Evolutionary conservation across 495 filamentous ascomycete genomes (phyloP).

Genomic region (Aspergillus mulundensis): DNA sequence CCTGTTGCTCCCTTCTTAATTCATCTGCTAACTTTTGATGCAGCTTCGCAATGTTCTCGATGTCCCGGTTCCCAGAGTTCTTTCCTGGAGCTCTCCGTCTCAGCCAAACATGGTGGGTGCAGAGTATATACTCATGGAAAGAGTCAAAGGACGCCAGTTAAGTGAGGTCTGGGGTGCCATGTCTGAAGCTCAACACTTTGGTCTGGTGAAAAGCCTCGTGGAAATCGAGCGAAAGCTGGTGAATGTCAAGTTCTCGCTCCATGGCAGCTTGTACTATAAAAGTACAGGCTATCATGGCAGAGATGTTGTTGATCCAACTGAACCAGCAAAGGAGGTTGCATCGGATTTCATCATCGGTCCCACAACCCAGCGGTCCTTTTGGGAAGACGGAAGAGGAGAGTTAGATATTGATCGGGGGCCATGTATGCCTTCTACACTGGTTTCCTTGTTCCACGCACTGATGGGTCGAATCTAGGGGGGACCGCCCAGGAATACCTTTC

Average conservation of each 20-base stretch:
- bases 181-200: constrained; percentile 13
- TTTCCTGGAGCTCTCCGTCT: constrained; percentile 9
- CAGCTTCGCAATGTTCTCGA: constrained; percentile 13
- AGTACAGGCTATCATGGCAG: constrained; percentile 4
- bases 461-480: background rate
- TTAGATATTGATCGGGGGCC: constrained; percentile 15
- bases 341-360: constrained; percentile 15
- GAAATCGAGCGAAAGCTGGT: constrained; percentile 8
- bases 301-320: background rate
- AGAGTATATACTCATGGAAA: constrained; percentile 41
- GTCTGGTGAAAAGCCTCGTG: constrained; percentile 7
- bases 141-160: constrained; percentile 12
- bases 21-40: background rate
- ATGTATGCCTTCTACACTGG: constrained; percentile 1
- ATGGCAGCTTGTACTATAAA: constrained; percentile 8
- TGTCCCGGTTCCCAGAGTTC: constrained; percentile 14
- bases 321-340: background rate
- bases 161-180: constrained; percentile 17
- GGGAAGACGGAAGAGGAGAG: constrained; percentile 10
- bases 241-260: constrained; percentile 1
- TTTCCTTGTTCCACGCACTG: background rate
- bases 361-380: constrained; percentile 17
- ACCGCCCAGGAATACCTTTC: constrained; percentile 17
- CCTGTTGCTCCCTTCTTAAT: background rate
- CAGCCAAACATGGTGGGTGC: constrained; percentile 23